A percentile compares a stretch with the other conserved stretches of the same genome.
Evolutionary conservation across 495 filamentous ascomycete species (phyloP).

Genomic region (Hypomontagnella submonticulosa): DNA sequence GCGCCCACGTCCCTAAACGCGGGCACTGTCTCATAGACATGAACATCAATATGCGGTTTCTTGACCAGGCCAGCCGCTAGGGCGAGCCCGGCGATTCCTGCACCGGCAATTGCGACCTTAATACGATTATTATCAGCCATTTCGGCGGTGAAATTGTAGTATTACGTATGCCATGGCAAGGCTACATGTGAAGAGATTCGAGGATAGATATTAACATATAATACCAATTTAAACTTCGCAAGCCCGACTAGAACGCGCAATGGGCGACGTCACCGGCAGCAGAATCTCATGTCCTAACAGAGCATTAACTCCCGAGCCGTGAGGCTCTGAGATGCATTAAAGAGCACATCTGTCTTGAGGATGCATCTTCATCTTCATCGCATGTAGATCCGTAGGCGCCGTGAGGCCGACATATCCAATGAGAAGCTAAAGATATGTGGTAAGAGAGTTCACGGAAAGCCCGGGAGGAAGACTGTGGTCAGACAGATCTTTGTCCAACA

Average conservation of each 20-base stretch:
- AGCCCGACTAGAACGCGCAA: constrained; percentile 14
- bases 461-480: no score
- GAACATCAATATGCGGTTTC: constrained; percentile 46
- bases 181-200: no score
- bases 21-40: constrained; percentile 49
- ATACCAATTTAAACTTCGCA: constrained; percentile 17
- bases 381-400: no score
- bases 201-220: not conserved
- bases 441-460: no score
- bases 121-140: constrained; percentile 35
- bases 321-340: not conserved
- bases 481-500: no score
- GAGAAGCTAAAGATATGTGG: no score
- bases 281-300: not conserved
- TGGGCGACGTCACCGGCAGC: constrained; percentile 19
- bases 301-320: constrained; percentile 4
- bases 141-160: not conserved
- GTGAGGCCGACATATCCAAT: no score
- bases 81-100: constrained; percentile 51
- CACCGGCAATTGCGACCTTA: constrained; percentile 51
- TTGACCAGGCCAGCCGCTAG: constrained; percentile 51
- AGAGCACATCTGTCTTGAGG: not conserved
- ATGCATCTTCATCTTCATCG: no score
- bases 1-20: constrained; percentile 51
- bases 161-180: not conserved